Evolutionary conservation across 768 basidiomycete genomes (phyloP).

Genomic region (Tylopilus plumbeoviolaceoides): DNA sequence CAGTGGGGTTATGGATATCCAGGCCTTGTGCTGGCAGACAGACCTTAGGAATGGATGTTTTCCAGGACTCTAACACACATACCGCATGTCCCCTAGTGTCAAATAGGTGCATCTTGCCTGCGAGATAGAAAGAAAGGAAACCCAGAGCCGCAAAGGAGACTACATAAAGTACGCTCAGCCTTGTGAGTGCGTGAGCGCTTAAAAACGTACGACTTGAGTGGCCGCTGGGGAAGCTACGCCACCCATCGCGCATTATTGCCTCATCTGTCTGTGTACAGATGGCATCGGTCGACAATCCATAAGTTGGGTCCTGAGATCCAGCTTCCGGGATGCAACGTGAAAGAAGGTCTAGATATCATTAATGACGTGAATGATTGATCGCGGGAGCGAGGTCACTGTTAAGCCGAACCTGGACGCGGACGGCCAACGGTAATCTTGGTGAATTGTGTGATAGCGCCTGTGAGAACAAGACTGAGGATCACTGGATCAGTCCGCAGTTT

Average conservation of each 20-base stretch:
- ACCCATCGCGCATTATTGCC: slow-evolving; percentile 70
- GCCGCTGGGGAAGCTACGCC: slow-evolving; percentile 89
- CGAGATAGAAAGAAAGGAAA: slow-evolving; percentile 83
- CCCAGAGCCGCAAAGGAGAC: slow-evolving; percentile 93
- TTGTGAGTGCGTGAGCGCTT: background rate
- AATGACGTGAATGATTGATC: background rate
- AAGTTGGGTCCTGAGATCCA: slow-evolving; percentile 64
- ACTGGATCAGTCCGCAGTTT: slow-evolving; percentile 37
- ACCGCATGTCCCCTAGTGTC: slow-evolving; percentile 74
- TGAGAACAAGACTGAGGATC: slow-evolving; percentile 67
- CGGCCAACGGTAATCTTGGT: slow-evolving; percentile 86
- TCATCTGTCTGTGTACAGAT: slow-evolving; percentile 75
- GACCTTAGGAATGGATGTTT: background rate
- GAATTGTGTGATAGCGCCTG: slow-evolving; percentile 81
- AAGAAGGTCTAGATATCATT: slow-evolving; percentile 22
- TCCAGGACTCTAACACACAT: slow-evolving; percentile 17
- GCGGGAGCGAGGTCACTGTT: background rate
- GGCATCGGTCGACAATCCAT: slow-evolving; percentile 65
- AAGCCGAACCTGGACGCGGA: slow-evolving; percentile 69
- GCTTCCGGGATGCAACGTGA: slow-evolving; percentile 58
- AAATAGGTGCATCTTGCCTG: slow-evolving; percentile 90
- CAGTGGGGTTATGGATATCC: slow-evolving; percentile 77
- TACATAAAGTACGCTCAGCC: slow-evolving; percentile 26
- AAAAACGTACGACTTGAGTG: slow-evolving; percentile 73
- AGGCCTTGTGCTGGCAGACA: slow-evolving; percentile 61